These are phyloP conservation scores for Ceratorhiza oryzae-sativae DNA, from an alignment of 1,284 basidiomycete genomes.

Conservation along the genomic window DNA sequence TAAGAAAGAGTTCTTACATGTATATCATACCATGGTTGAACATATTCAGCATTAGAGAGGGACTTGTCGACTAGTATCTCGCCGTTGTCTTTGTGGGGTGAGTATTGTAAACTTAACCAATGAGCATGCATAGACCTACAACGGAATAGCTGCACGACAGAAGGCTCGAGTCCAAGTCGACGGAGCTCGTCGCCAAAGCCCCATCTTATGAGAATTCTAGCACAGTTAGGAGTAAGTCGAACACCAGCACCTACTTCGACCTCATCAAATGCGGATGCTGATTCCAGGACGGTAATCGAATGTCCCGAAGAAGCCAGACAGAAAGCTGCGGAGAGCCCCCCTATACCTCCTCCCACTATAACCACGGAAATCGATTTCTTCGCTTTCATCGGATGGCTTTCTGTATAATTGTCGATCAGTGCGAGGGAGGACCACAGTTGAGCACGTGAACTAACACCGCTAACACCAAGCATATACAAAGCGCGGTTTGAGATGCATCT, in stretches of 20 bases:
- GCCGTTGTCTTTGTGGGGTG: slow-evolving; percentile 39
- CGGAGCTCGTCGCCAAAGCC: slow-evolving; percentile 58
- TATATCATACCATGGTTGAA: slow-evolving; percentile 59
- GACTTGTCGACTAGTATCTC: slow-evolving; percentile 42
- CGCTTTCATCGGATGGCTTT: slow-evolving; percentile 38
- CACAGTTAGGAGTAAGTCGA: slow-evolving; percentile 59
- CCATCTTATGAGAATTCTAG: slow-evolving; percentile 60
- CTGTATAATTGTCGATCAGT: too few relatives aligned
- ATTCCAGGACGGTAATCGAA: slow-evolving; percentile 57
- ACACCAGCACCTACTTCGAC: slow-evolving; percentile 58
- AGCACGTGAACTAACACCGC: too few relatives aligned
- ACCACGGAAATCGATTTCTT: slow-evolving; percentile 54
- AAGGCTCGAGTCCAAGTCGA: slow-evolving; percentile 55
- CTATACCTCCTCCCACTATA: slow-evolving; percentile 59
- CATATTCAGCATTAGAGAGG: slow-evolving; percentile 41
- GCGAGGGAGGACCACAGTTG: too few relatives aligned
- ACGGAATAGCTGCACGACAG: slow-evolving; percentile 56
- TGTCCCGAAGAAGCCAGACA: slow-evolving; percentile 57
- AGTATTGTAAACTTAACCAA: neutral
- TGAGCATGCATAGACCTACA: slow-evolving; percentile 51
- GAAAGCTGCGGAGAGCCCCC: slow-evolving; percentile 58
- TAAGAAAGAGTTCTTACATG: slow-evolving; percentile 48
- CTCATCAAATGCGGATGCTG: slow-evolving; percentile 55
- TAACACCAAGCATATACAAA: too few relatives aligned
- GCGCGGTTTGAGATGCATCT: too few relatives aligned